These are phyloP conservation scores for Sclerotinia glacialis DNA, from an alignment of 2,329 filamentous ascomycete species.

Conservation along the genomic window DNA sequence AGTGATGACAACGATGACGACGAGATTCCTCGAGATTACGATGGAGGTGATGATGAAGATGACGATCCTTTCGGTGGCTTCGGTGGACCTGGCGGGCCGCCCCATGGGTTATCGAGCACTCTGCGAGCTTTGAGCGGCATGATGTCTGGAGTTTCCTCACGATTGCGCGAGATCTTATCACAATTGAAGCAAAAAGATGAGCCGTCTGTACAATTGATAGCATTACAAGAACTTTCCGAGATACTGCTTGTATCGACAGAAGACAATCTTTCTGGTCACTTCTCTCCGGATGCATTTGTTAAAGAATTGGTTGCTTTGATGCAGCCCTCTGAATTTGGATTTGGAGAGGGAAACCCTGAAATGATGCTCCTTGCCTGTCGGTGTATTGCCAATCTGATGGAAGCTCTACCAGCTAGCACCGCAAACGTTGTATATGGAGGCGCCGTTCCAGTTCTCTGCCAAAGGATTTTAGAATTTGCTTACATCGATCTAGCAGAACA, in stretches of 20 bases:
- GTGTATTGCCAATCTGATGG: conserved; percentile 96
- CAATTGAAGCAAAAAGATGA: conserved; percentile 82
- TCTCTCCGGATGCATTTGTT: conserved; percentile 89
- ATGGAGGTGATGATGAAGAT: conserved; percentile 54
- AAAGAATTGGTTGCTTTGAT: conserved; percentile 91
- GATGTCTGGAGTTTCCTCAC: conserved; percentile 79
- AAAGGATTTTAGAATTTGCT: conserved; percentile 91
- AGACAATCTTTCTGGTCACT: conserved; percentile 92
- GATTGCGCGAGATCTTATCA: conserved; percentile 73
- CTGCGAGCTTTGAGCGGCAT: conserved; percentile 86
- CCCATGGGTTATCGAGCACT: conserved; percentile 71
- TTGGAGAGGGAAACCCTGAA: conserved; percentile 87
- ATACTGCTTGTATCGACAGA: conserved; percentile 92
- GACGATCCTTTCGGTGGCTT: conserved; percentile 64
- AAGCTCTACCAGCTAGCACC: conserved; percentile 87
- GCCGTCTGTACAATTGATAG: conserved; percentile 82
- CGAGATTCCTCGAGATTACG: conserved; percentile 52
- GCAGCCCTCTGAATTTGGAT: conserved; percentile 76
- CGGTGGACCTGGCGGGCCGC: conserved; percentile 60
- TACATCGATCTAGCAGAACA: conserved; percentile 98
- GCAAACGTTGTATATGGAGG: conserved; percentile 97
- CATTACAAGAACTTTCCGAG: conserved; percentile 89
- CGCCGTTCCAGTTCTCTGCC: conserved; percentile 89
- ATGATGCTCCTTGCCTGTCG: conserved; percentile 96
- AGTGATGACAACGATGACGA: conserved; percentile 60